Conservation (phyloP, 2,329 filamentous ascomycete species). For the Fusarium albidum region DNA sequence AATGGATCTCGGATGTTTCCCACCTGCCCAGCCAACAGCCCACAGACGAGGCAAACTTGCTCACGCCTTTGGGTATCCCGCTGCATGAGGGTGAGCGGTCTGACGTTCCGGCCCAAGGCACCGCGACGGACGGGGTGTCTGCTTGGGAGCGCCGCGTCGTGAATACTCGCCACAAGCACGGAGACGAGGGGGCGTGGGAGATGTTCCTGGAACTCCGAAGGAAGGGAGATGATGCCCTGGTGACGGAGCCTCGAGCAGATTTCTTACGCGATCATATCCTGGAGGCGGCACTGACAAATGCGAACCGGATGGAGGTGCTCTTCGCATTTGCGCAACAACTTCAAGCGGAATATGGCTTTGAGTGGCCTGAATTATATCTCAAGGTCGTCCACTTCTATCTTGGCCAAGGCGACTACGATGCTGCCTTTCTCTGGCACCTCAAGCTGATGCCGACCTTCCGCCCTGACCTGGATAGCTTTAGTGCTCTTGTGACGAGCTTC, state of each 20-base stretch:
- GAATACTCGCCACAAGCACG: conserved; percentile 29
- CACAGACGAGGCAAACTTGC: conserved; percentile 19
- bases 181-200: conserved; percentile 40
- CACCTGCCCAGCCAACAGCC: neutral
- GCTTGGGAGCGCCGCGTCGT: conserved; percentile 33
- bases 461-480: conserved; percentile 52
- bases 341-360: conserved; percentile 45
- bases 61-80: conserved; percentile 20
- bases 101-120: neutral
- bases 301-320: conserved; percentile 38
- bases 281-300: conserved; percentile 38
- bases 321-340: conserved; percentile 46
- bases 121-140: conserved; percentile 17
- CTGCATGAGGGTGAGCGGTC: neutral
- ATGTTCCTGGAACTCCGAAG: conserved; percentile 36
- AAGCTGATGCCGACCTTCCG: conserved; percentile 54
- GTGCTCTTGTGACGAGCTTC: conserved; percentile 53
- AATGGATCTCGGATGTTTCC: conserved; percentile 6
- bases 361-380: conserved; percentile 61
- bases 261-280: conserved; percentile 43
- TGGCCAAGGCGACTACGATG: conserved; percentile 46
- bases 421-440: conserved; percentile 58
- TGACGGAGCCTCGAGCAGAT: conserved; percentile 36
- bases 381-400: conserved; percentile 56
- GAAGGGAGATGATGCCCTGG: conserved; percentile 23